phyloP scores from a whole-genome alignment of 306 rosid species.

The Gastrolobium villosum region DNA sequence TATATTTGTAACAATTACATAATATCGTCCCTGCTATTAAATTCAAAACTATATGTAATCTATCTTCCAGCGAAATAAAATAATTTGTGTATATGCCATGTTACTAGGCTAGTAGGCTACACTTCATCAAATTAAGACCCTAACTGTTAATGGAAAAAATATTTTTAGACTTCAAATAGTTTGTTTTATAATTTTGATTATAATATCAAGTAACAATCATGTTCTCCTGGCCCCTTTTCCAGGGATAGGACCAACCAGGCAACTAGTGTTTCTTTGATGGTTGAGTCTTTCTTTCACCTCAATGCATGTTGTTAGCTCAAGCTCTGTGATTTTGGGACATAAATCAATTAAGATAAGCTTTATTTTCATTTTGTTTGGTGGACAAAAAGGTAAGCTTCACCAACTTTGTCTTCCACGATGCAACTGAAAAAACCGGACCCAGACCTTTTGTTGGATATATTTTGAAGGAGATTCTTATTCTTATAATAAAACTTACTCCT shows the following conservation, averaged over 20 bases:
- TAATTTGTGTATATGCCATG: constrained; percentile 22
- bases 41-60: constrained; percentile 5
- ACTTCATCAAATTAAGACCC: not conserved
- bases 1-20: constrained; percentile 37
- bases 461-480: not conserved
- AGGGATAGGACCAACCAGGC: constrained; percentile 36
- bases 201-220: constrained; percentile 28
- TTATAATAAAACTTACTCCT: not conserved
- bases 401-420: constrained; percentile 15
- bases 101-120: not conserved
- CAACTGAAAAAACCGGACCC: not conserved
- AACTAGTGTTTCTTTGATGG: constrained; percentile 27
- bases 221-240: constrained; percentile 10
- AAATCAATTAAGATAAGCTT: constrained; percentile 38
- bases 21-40: constrained; percentile 27
- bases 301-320: constrained; percentile 18
- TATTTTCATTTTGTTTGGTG: constrained; percentile 18
- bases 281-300: constrained; percentile 9
- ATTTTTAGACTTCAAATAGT: constrained; percentile 1
- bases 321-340: constrained; percentile 39
- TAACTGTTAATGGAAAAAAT: no score
- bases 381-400: constrained; percentile 44
- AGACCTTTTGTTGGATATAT: constrained; percentile 28
- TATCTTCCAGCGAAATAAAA: constrained; percentile 21
- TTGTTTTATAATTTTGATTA: not conserved